phyloP scores from a whole-genome alignment of 805 yeast species.

The Monosporozyma solicola region DNA sequence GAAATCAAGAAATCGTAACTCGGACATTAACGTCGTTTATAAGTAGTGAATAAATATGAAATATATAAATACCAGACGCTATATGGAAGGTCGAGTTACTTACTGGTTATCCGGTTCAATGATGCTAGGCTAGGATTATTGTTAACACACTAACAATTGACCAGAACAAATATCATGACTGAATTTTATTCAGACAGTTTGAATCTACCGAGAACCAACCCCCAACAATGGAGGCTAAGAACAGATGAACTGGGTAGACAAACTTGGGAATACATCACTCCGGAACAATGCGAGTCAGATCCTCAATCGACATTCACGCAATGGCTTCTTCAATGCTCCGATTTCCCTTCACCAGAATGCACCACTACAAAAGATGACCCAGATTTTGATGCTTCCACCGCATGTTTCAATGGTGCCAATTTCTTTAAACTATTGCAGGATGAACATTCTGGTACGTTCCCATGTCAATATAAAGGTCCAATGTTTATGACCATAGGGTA shows the following conservation, averaged over 20 bases:
- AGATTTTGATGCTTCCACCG: constrained; percentile 40
- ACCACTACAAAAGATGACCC: constrained; percentile 14
- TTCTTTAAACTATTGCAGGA: constrained; percentile 69
- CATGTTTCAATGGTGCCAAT: constrained; percentile 66
- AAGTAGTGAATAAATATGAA: neutral
- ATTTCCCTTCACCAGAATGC: constrained; percentile 33
- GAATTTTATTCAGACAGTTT: constrained; percentile 56
- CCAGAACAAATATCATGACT: constrained; percentile 1
- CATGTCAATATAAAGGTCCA: constrained; percentile 93
- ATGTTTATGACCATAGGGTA: constrained; percentile 95
- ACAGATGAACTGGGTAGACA: constrained; percentile 68
- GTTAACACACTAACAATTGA: neutral
- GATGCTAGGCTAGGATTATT: neutral
- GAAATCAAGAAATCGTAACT: neutral
- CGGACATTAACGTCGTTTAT: neutral
- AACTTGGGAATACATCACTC: constrained; percentile 60
- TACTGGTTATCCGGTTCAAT: neutral
- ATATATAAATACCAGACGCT: neutral
- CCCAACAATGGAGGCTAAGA: constrained; percentile 61
- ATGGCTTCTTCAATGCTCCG: constrained; percentile 40
- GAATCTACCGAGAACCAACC: constrained; percentile 62
- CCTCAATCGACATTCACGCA: constrained; percentile 50
- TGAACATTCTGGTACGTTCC: constrained; percentile 70
- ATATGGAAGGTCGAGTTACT: neutral
- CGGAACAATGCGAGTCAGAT: constrained; percentile 32